These are phyloP conservation scores for Lachnellula cervina DNA, from an alignment of 2,329 filamentous ascomycete genomes.

Conservation along the genomic window DNA sequence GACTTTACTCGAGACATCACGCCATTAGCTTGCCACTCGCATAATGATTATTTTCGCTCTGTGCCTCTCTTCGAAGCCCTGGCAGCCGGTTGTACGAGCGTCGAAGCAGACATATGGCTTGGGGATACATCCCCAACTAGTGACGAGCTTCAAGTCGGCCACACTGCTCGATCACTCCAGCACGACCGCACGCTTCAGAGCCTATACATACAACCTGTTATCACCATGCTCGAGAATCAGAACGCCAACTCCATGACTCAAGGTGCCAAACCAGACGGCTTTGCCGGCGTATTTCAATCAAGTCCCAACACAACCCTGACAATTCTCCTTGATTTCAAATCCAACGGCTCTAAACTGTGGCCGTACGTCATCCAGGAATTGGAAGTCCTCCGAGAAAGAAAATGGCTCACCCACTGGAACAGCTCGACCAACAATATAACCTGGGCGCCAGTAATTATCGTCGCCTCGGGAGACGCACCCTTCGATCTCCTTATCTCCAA, in stretches of 20 bases:
- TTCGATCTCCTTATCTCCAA: conserved; percentile 49
- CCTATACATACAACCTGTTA: conserved; percentile 59
- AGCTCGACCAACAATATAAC: conserved; percentile 47
- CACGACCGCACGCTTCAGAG: conserved; percentile 52
- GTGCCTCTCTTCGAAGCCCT: conserved; percentile 58
- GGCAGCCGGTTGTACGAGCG: conserved; percentile 52
- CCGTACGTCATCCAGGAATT: conserved; percentile 48
- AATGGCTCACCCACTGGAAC: conserved; percentile 46
- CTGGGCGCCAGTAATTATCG: conserved; percentile 55
- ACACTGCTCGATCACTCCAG: conserved; percentile 49
- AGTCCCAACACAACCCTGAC: conserved; percentile 49
- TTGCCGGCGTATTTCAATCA: conserved; percentile 46
- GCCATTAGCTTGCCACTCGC: conserved; percentile 56
- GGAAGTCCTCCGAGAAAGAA: conserved; percentile 48
- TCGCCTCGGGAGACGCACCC: conserved; percentile 58
- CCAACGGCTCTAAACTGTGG: conserved; percentile 44
- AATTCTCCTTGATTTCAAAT: conserved; percentile 66
- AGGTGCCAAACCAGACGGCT: conserved; percentile 37
- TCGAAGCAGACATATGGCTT: conserved; percentile 65
- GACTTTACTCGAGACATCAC: conserved; percentile 45
- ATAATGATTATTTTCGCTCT: conserved; percentile 64
- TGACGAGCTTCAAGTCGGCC: conserved; percentile 55
- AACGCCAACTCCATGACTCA: conserved; percentile 47
- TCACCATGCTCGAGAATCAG: conserved; percentile 49
- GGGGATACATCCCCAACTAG: no score